Evolutionary conservation across 2,329 filamentous ascomycete species (phyloP), one percentile per base, ranked within the genome.

Genomic region (Hysterium pulicare): DNA sequence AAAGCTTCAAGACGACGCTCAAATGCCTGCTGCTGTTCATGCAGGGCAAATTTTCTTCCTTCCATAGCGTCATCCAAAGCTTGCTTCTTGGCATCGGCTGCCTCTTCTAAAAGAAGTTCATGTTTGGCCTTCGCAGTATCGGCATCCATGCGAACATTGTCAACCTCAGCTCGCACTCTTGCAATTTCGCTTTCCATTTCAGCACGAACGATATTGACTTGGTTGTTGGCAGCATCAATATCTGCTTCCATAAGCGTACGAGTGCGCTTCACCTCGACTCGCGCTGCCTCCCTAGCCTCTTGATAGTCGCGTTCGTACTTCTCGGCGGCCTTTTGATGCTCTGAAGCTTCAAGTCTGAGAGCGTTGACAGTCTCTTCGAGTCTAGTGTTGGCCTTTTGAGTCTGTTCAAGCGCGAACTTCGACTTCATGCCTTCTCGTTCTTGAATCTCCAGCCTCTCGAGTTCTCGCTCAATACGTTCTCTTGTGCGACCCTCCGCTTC

Each of bases 81-180:
- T 50, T 77, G 72, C 41, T 79, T 75, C 68, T 85, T 87, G 13
- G 79, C 81, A 46, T 81, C 80, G 46, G 87, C 80, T 17, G 85
- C 84, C 52, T 93, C 88, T 64, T 95, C 87, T 9, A 95, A 75
- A 40, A 93, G 77, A 72, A 93, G 85, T 59, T 95, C 89, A 54
- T 87, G 83, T 55, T 85, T 86, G 16, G 84, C 88, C 62, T 86
- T 90, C 42, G 82, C 78, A 3, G 86, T 90, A 57, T 95, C 88
- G 8, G 83, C 80, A 49, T 95, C 89, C 59, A 93, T 75, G 58
- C 79, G 85, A 43, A 86, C 77, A 53, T 84, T 83, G 49, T 95
- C 88, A 33, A 95, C 71, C 62, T 95, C 87, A 16, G 77, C 71
- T 40, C 88, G 83, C 21, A 90, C 71, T 55, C 83, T 83, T 20